Evolutionary conservation across 2,329 filamentous ascomycete species (phyloP).

Genomic region (Sclerotinia trifoliorum): DNA sequence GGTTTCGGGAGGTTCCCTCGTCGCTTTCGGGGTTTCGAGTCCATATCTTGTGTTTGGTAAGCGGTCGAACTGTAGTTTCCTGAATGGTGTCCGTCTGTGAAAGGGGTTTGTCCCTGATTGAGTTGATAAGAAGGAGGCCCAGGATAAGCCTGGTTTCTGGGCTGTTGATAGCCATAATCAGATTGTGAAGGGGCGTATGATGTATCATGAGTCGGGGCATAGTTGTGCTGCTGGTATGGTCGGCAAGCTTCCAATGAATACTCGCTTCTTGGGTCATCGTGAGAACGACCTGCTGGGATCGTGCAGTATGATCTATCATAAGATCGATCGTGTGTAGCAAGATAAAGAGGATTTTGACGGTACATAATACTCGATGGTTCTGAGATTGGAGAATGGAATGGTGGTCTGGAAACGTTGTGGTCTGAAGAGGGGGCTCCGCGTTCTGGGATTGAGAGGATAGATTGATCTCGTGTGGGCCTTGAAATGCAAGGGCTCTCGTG

Average conservation of each 20-base stretch:
- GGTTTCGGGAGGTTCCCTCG: slow-evolving; percentile 89
- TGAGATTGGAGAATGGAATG: slow-evolving; percentile 16
- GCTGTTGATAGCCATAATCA: slow-evolving; percentile 24
- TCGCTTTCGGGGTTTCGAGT: slow-evolving; percentile 50
- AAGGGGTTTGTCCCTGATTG: slow-evolving; percentile 33
- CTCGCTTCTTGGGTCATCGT: slow-evolving; percentile 13
- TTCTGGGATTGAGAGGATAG: slow-evolving; percentile 4
- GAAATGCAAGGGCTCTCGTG: background rate
- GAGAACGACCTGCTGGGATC: background rate
- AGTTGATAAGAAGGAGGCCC: slow-evolving; percentile 3
- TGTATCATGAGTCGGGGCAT: background rate
- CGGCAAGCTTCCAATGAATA: slow-evolving; percentile 16
- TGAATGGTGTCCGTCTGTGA: slow-evolving; percentile 26
- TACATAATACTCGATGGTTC: slow-evolving; percentile 8
- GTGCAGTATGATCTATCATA: background rate
- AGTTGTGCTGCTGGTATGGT: background rate
- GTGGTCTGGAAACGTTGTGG: background rate
- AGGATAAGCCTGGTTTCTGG: slow-evolving; percentile 12
- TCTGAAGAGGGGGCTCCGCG: background rate
- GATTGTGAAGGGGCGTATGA: slow-evolving; percentile 9
- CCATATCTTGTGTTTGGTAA: slow-evolving; percentile 26
- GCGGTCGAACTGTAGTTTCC: background rate
- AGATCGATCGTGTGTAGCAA: background rate
- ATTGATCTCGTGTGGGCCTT: background rate
- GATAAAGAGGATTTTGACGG: background rate